These are phyloP conservation scores for Kuraishia hungarica DNA, from an alignment of 805 yeast species.

Conservation along the genomic window DNA sequence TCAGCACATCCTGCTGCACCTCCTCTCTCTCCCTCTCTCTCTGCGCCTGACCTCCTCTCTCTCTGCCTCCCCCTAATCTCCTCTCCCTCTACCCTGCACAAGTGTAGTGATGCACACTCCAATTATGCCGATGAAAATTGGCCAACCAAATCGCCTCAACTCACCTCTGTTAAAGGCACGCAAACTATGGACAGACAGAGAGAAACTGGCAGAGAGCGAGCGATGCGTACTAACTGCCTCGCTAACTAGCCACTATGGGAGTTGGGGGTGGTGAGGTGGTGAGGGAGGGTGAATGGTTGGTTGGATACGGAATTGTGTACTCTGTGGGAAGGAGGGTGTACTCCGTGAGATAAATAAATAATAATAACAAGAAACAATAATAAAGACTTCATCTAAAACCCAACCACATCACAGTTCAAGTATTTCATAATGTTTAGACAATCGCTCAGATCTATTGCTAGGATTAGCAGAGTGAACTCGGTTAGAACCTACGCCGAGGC, in stretches of 20 bases:
- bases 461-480: slow-evolving; percentile 46
- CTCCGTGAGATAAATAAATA: background rate
- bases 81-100: background rate
- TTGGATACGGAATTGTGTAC: background rate
- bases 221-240: background rate
- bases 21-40: too few species aligned
- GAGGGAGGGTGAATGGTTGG: background rate
- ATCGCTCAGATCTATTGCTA: slow-evolving; percentile 51
- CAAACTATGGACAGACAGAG: background rate
- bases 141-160: background rate
- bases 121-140: background rate
- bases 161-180: background rate
- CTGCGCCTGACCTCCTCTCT: too few species aligned
- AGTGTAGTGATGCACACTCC: background rate
- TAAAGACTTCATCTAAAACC: too few species aligned
- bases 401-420: slow-evolving; percentile 1
- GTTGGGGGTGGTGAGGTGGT: background rate
- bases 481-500: slow-evolving; percentile 92
- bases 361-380: too few species aligned
- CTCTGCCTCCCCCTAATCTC: too few species aligned
- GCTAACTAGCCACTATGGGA: background rate
- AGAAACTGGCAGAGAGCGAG: background rate
- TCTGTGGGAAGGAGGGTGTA: background rate
- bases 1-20: too few species aligned
- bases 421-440: slow-evolving; percentile 45